phyloP scores from a whole-genome alignment of 2,329 filamentous ascomycete species.

The Ceratocystis colombiana region DNA sequence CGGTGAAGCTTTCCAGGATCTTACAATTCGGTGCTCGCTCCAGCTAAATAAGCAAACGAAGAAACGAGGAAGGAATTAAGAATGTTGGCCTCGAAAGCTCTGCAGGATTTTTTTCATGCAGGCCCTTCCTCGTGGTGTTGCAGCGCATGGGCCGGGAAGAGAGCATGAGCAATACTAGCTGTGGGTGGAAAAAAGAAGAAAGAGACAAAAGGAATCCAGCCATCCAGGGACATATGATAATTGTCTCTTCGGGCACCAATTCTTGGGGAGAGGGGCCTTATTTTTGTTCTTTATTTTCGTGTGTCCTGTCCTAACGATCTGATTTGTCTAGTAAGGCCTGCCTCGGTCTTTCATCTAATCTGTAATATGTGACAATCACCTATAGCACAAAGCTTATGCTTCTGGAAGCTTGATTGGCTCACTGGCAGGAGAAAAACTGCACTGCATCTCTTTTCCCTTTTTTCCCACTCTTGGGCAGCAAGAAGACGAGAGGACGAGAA shows the following conservation, averaged over 20 bases:
- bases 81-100: conserved; percentile 5
- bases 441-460: neutral
- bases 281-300: neutral
- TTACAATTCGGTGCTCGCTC: neutral
- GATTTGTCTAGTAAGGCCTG: neutral
- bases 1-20: neutral
- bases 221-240: neutral
- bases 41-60: neutral
- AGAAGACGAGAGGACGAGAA: neutral
- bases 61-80: neutral
- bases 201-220: neutral
- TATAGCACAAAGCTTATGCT: neutral
- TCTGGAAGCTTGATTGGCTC: conserved; percentile 8
- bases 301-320: neutral
- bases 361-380: too few species aligned
- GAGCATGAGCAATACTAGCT: neutral
- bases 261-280: too few species aligned
- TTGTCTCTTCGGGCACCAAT: conserved; percentile 2
- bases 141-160: conserved; percentile 9
- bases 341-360: neutral
- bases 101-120: conserved; percentile 4
- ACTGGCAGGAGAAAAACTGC: neutral
- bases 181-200: neutral
- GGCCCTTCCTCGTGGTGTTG: conserved; percentile 1
- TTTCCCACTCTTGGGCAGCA: conserved; percentile 3